These are phyloP conservation scores for Cicer bijugum DNA, from an alignment of 306 rosid species.

Conservation along the genomic window DNA sequence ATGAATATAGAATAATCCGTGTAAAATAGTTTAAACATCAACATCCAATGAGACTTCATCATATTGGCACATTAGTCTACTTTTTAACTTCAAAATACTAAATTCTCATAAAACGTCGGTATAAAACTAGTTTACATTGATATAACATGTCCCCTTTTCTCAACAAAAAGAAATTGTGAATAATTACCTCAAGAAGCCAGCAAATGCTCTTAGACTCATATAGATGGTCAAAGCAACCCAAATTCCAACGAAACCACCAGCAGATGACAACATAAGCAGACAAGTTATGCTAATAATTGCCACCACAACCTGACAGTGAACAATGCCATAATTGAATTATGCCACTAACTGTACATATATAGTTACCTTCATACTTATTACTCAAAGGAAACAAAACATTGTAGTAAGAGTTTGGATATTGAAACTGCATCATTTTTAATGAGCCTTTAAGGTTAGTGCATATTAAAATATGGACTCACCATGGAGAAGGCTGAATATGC, in stretches of 20 bases:
- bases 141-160: too few relatives aligned
- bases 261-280: slow-evolving; percentile 71
- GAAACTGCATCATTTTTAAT: not conserved
- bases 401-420: slow-evolving; percentile 5
- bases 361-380: slow-evolving; percentile 5
- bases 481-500: slow-evolving; percentile 93
- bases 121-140: too few relatives aligned
- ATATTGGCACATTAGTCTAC: too few relatives aligned
- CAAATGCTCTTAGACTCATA: slow-evolving; percentile 81
- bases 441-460: not conserved
- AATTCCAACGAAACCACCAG: slow-evolving; percentile 81
- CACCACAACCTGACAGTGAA: slow-evolving; percentile 69
- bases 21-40: too few relatives aligned
- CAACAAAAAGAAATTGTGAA: not conserved
- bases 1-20: too few relatives aligned
- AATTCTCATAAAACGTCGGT: not conserved
- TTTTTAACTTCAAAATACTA: too few relatives aligned
- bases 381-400: slow-evolving; percentile 7
- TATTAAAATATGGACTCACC: slow-evolving; percentile 54
- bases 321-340: slow-evolving; percentile 9
- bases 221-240: slow-evolving; percentile 90
- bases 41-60: too few relatives aligned
- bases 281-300: slow-evolving; percentile 77
- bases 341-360: too few relatives aligned
- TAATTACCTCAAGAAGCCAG: slow-evolving; percentile 85